These are phyloP conservation scores for Epichloe hybrida DNA, from an alignment of 2,329 filamentous ascomycete species.

Conservation along the genomic window DNA sequence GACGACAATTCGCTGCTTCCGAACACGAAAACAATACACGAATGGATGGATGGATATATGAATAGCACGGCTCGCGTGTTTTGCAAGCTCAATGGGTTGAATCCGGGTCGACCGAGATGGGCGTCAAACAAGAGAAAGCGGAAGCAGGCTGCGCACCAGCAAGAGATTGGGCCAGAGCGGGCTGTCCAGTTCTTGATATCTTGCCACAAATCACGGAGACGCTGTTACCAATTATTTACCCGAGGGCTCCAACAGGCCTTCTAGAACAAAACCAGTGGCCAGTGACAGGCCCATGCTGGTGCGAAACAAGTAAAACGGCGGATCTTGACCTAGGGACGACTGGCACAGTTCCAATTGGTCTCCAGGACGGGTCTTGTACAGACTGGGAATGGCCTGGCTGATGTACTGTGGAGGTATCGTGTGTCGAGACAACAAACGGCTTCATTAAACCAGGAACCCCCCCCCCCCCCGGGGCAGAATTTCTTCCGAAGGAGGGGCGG, in stretches of 20 bases:
- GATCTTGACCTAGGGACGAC: not conserved
- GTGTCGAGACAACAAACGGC: too few species aligned
- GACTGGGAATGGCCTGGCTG: too few species aligned
- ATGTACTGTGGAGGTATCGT: too few species aligned
- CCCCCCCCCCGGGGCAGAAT: too few species aligned
- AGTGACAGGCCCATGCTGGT: constrained; percentile 3
- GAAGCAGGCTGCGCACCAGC: not conserved
- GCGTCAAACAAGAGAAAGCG: not conserved
- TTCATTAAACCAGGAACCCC: too few species aligned
- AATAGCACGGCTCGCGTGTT: too few species aligned
- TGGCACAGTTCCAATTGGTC: not conserved
- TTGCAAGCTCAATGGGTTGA: too few species aligned
- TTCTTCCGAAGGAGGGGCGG: not conserved
- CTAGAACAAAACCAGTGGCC: constrained; percentile 3
- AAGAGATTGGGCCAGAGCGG: not conserved
- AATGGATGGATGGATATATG: too few species aligned
- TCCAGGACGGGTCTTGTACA: not conserved
- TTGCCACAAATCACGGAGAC: constrained; percentile 5
- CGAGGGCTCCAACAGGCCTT: constrained; percentile 2
- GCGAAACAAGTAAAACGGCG: constrained; percentile 1
- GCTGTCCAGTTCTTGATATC: not conserved
- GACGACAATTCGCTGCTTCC: too few species aligned
- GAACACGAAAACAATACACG: too few species aligned
- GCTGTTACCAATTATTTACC: not conserved
- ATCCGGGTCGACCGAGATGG: not conserved